Evolutionary conservation across 768 basidiomycete genomes (phyloP), one percentile per base, ranked within the genome.

Genomic region (Chiua virens): DNA sequence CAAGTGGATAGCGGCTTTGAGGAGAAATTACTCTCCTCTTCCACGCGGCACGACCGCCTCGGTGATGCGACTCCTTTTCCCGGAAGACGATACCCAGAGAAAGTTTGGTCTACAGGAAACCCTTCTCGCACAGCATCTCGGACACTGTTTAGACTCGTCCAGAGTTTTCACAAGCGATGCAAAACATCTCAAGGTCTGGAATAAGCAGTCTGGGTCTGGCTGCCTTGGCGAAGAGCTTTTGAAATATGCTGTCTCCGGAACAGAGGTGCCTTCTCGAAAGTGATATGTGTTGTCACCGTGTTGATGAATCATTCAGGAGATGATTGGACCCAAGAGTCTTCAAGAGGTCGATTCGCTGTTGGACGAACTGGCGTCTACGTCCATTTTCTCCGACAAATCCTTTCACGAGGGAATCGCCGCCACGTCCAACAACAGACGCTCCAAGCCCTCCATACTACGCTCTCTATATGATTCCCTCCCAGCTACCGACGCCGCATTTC

Each of bases 61-160:
- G 6, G 68, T 91, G 27, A 85, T 95, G 59, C 80, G 83, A 8
- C 68, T 93, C 5, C 71, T 96, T n/a, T 95, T 94, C 62, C 92
- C 94, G 0, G 85, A 94, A 53, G 83, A 91, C 50, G 90, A 94
- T 53, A 59, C 72, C 1, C 68, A 78, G 15, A 75, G 94, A 21
- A 82, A 82, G 65, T 95, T 86, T 58, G 81, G 82, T 30, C 73
- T 93, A 61, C 81, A 87, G 63, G 91, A 93, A 71, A 70, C 73
- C 14, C 76, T 70, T 30, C 75, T 95, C 18, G 76, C 78, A 1
- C 63, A 69, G 11, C 66, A 75, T 25, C 72, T 95, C 0, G 73
- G 75, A 2, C 71, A 81, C 18, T 74, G 75, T 38, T 73, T 80
- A 51, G 76, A 77, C 41, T 59, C 79, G 28, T 72, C 61, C 45